These are phyloP conservation scores for Annulohypoxylon bovei DNA, from an alignment of 495 filamentous ascomycete genomes.

Conservation along the genomic window DNA sequence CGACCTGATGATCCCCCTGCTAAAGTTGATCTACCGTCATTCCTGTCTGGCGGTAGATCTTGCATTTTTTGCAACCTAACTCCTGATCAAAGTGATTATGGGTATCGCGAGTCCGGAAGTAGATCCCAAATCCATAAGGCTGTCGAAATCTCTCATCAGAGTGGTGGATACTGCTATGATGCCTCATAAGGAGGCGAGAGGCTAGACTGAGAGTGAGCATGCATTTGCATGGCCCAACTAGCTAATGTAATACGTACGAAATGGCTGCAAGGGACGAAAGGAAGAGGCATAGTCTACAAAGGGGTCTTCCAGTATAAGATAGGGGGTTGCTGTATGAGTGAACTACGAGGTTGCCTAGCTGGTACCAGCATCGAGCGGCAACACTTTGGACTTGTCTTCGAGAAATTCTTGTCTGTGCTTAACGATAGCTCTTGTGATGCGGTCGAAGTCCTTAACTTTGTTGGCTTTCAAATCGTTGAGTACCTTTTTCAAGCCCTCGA, in stretches of 20 bases:
- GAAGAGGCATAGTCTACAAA: constrained; percentile 36
- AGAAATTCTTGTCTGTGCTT: constrained; percentile 73
- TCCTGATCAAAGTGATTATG: constrained; percentile 9
- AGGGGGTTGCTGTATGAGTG: constrained; percentile 38
- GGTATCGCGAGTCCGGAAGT: constrained; percentile 1
- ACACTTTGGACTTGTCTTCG: constrained; percentile 62
- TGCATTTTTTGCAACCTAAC: constrained; percentile 7
- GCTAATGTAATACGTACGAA: constrained; percentile 21
- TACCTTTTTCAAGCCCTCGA: constrained; percentile 76
- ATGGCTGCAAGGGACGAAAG: constrained; percentile 5
- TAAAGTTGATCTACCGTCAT: constrained; percentile 14
- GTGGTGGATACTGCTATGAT: constrained; percentile 10
- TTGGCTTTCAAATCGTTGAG: constrained; percentile 78
- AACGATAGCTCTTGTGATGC: constrained; percentile 82
- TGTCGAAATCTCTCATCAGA: constrained; percentile 7
- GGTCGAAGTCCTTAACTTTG: constrained; percentile 81
- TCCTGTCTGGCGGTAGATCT: constrained; percentile 20
- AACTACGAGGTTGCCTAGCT: constrained; percentile 48
- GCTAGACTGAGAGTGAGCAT: constrained; percentile 23
- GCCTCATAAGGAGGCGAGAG: constrained; percentile 18
- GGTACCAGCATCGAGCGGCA: constrained; percentile 49
- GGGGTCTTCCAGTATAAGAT: constrained; percentile 20
- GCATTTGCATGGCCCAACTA: constrained; percentile 14
- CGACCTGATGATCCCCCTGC: not conserved
- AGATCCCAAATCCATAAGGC: constrained; percentile 6